A percentile compares a stretch with the other conserved stretches of the same genome.
phyloP scores from a whole-genome alignment of 2,329 filamentous ascomycete species.

The Aspergillus brasiliensis region DNA sequence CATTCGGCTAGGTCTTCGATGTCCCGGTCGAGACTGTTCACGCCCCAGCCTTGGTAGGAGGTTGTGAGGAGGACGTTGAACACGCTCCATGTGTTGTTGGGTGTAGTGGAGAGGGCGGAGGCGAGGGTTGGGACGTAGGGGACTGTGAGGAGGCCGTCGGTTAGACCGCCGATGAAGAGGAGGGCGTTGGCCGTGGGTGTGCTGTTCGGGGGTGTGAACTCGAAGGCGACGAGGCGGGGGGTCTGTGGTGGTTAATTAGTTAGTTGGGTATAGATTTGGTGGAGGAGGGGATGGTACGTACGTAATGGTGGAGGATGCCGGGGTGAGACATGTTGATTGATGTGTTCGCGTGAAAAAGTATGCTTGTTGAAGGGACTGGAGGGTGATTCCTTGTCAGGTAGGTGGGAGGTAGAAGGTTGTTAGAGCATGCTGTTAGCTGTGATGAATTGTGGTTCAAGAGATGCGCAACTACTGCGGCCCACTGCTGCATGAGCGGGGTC shows the following conservation, averaged over 20 bases:
- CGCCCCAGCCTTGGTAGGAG: constrained; percentile 59
- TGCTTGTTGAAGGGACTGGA: background rate
- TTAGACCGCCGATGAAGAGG: constrained; percentile 62
- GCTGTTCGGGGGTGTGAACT: constrained; percentile 33
- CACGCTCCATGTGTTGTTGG: constrained; percentile 55
- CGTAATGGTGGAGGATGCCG: constrained; percentile 42
- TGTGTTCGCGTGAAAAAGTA: background rate
- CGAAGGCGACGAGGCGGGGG: constrained; percentile 44
- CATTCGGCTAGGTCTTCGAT: constrained; percentile 56
- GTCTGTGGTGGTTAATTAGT: constrained; percentile 30
- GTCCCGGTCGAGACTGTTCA: constrained; percentile 55
- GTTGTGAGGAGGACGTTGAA: constrained; percentile 55
- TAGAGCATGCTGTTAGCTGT: background rate
- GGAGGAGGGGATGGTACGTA: constrained; percentile 20
- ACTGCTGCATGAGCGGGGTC: background rate
- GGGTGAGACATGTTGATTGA: constrained; percentile 21
- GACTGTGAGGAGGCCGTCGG: constrained; percentile 59
- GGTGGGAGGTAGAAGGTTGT: background rate
- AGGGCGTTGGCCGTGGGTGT: constrained; percentile 50
- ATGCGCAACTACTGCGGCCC: background rate
- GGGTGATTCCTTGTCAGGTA: background rate
- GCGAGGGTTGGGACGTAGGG: constrained; percentile 56
- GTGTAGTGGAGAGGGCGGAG: constrained; percentile 41
- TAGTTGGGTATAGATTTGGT: background rate
- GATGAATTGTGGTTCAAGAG: background rate